A percentile compares a stretch with the other conserved stretches of the same genome.
Evolutionary conservation across 495 filamentous ascomycete species (phyloP).

Genomic region (Penicillium bialowiezense): DNA sequence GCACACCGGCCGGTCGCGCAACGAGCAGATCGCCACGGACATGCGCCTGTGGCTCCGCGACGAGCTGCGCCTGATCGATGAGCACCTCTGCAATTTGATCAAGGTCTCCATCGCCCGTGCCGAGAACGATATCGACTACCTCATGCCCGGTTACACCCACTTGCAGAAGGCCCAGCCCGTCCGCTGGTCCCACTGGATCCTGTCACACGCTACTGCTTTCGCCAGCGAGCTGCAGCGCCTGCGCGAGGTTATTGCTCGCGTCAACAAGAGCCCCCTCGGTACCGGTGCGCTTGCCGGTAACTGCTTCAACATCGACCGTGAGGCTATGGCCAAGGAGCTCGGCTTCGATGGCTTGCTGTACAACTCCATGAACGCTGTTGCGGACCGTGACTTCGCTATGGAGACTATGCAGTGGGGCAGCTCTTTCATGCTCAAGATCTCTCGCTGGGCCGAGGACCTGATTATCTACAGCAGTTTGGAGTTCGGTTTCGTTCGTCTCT

Average conservation of each 20-base stretch:
- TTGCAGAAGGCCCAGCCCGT: conserved; percentile 90
- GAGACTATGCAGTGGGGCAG: conserved; percentile 89
- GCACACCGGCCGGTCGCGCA: conserved; percentile 87
- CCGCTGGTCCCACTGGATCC: conserved; percentile 83
- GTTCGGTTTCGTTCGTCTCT: conserved; percentile 78
- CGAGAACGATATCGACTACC: conserved; percentile 70
- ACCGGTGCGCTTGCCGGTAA: conserved; percentile 90
- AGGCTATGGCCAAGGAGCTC: conserved; percentile 81
- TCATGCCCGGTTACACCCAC: conserved; percentile 76
- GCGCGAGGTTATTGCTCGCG: conserved; percentile 66
- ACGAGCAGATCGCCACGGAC: conserved; percentile 92
- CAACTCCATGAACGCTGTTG: conserved; percentile 82
- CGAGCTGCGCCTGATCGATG: conserved; percentile 69
- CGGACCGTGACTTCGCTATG: conserved; percentile 84
- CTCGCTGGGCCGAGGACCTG: conserved; percentile 83
- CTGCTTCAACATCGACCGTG: conserved; percentile 85
- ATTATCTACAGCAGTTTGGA: conserved; percentile 84
- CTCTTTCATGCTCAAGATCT: conserved; percentile 83
- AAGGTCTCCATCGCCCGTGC: conserved; percentile 70
- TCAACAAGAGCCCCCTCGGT: conserved; percentile 79
- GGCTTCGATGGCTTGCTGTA: conserved; percentile 78
- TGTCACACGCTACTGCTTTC: conserved; percentile 76
- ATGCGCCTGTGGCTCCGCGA: conserved; percentile 91
- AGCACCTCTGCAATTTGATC: conserved; percentile 66
- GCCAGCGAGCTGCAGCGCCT: conserved; percentile 76